Percentiles rank a stretch among this genome's conserved stretches.
These are phyloP conservation scores for Paramecium octaurelia DNA, from an alignment of 73 alveolate species.

Conservation along the genomic window DNA sequence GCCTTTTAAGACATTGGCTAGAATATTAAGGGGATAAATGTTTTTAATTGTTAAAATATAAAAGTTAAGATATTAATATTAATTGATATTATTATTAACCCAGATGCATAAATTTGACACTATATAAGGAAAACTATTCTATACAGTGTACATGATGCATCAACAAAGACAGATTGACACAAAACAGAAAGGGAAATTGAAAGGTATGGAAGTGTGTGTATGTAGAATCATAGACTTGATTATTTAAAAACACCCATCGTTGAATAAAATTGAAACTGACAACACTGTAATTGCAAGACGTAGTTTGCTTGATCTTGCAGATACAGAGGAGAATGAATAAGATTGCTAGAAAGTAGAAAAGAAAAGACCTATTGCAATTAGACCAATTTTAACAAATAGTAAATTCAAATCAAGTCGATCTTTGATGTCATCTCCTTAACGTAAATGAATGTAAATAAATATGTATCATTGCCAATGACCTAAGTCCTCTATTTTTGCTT, in stretches of 20 bases:
- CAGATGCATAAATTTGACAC: conserved; percentile 1
- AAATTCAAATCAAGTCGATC: not conserved
- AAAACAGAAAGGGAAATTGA: not conserved
- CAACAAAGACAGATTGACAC: not conserved
- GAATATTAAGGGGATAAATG: not conserved
- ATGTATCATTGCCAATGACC: conserved; percentile 24
- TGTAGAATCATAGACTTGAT: not conserved
- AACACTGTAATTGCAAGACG: not conserved
- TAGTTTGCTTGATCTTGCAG: not conserved
- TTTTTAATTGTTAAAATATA: not conserved
- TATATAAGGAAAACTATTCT: not conserved
- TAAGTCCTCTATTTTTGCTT: conserved; percentile 11
- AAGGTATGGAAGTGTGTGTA: not conserved
- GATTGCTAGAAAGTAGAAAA: not conserved
- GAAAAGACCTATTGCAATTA: not conserved
- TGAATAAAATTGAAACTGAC: not conserved
- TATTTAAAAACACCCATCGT: not conserved
- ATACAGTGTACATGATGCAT: conserved; percentile 37
- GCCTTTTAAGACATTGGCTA: not conserved
- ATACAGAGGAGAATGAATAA: not conserved
- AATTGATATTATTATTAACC: not conserved
- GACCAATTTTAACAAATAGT: conserved; percentile 11
- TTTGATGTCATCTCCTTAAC: not conserved
- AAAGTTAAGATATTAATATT: not conserved
- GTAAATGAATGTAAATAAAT: not conserved